Evolutionary conservation across 208 protist genomes (phyloP).

Genomic region (Trypanosoma boissoni): DNA sequence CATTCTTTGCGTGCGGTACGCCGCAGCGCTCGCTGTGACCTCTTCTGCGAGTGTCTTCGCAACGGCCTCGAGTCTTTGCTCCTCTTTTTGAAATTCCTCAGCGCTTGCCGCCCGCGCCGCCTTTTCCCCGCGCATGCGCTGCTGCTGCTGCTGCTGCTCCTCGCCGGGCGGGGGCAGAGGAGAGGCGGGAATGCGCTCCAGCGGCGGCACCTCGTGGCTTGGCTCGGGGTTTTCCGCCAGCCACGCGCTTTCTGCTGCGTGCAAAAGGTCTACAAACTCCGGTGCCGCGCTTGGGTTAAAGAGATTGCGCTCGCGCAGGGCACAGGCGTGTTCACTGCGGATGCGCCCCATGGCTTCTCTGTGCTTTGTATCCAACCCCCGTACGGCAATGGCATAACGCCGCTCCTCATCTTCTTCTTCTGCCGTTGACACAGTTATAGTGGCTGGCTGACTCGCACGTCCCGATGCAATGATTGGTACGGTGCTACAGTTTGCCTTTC

Average conservation of each 20-base stretch:
- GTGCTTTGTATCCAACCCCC: conserved; percentile 56
- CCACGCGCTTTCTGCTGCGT: conserved; percentile 41
- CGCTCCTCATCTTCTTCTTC: conserved; percentile 16
- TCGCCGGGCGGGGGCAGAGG: conserved; percentile 26
- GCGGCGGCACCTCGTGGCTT: conserved; percentile 15
- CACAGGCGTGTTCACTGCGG: conserved; percentile 36
- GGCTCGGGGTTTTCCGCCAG: conserved; percentile 31
- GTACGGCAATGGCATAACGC: conserved; percentile 24
- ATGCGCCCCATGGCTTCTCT: conserved; percentile 37
- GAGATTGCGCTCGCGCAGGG: conserved; percentile 18
- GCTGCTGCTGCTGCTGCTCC: conserved; percentile 37
- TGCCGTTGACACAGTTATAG: no score
- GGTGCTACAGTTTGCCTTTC: no score
- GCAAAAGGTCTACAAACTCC: conserved; percentile 30
- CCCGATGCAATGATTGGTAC: no score
- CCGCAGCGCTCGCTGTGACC: conserved; percentile 3
- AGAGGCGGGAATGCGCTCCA: conserved; percentile 27
- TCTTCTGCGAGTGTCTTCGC: conserved; percentile 17
- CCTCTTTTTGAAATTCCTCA: conserved; percentile 10
- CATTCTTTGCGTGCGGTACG: conserved; percentile 7
- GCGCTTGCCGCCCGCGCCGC: conserved; percentile 16
- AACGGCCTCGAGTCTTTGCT: conserved; percentile 27
- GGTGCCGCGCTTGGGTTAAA: conserved; percentile 36
- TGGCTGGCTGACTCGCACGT: no score
- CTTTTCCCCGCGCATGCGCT: no score